Base-by-base conservation (phyloP, 2,329 filamentous ascomycete species). In the Fusarium aywerte region DNA sequence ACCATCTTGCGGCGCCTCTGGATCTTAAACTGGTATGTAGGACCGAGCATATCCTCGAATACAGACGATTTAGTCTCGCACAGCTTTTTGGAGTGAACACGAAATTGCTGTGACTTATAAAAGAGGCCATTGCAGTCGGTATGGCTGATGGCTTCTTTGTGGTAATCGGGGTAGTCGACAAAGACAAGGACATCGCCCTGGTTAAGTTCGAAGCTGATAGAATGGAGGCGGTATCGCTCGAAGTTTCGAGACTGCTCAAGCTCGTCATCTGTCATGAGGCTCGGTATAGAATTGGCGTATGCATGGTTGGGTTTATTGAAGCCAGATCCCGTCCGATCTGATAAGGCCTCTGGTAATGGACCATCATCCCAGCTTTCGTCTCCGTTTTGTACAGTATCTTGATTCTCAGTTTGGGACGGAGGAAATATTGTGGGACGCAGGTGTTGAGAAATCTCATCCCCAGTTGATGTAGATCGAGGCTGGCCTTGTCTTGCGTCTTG, bases 51-150 rank as follows among this genome's bases (percentile, higher is more conserved):
- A 4, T 79, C 75, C n/a, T 71, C 68, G 52, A 88, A 85, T 39
- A 81, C 80, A 20, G 76, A 69, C 0, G 85, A 87, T 1, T 78
- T 79, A 7, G 83, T 83, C 1, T 73, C 76, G 7, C 81, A 74
- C 6, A 88, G 77, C 40, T 80, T 83, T 3, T 79, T 70, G 2
- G 84, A 85, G 57, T 80, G 76, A 54, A 86, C 81, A 4, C 78
- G 79, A 53, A 85, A 76, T 21, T 74, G 56, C 31, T 81, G 76
- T 4, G 78, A 76, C 20, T 65, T 68, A 67, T 75, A 78, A 20
- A 65, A 58, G 23, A 74, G 68, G 59, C 74, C 78, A 62, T 76
- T 75, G 69, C 81, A 83, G 68, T 77, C 78, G 27, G 65, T 63
- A 23, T 70, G 58, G 23, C 49, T 67, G 18, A 45, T 43, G 5